A percentile compares a stretch with the other conserved stretches of the same genome.
These are phyloP conservation scores for Daedalea quercina DNA, from an alignment of 768 basidiomycete species.

Conservation along the genomic window DNA sequence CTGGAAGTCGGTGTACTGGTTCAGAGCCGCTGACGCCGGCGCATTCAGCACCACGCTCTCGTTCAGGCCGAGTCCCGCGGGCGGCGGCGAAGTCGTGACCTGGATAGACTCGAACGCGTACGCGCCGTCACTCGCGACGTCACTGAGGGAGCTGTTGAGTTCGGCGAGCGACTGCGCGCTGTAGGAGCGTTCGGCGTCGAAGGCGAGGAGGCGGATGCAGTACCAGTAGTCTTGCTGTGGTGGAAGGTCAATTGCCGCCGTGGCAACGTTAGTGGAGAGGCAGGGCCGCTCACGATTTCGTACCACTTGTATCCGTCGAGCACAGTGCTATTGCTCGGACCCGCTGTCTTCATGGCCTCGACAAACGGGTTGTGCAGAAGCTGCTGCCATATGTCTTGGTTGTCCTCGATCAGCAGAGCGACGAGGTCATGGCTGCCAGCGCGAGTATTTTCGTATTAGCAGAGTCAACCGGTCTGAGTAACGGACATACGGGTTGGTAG, in stretches of 20 bases:
- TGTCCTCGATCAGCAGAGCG: constrained; percentile 9
- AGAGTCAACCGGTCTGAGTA: neutral
- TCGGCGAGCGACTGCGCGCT: constrained; percentile 4
- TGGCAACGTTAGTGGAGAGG: neutral
- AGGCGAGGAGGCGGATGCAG: constrained; percentile 8
- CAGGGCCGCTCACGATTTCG: constrained; percentile 4
- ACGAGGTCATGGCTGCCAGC: constrained; percentile 9
- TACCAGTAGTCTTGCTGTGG: constrained; percentile 12
- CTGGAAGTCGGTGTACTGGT: constrained; percentile 10
- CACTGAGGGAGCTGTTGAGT: constrained; percentile 1
- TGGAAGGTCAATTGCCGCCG: neutral
- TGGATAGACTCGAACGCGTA: constrained; percentile 2
- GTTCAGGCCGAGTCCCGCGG: constrained; percentile 4
- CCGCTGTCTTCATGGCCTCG: constrained; percentile 5
- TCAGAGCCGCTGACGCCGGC: constrained; percentile 1
- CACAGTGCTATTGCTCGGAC: neutral
- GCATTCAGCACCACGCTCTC: constrained; percentile 6
- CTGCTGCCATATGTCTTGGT: constrained; percentile 9
- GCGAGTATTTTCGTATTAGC: neutral
- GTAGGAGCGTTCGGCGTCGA: constrained; percentile 6
- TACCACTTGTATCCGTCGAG: constrained; percentile 10
- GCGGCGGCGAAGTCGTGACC: constrained; percentile 5
- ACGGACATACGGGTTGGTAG: neutral
- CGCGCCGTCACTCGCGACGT: constrained; percentile 1
- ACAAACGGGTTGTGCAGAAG: constrained; percentile 6